Evolutionary conservation across 139 green algal species (phyloP).

Genomic region (Chlorella sp.): DNA sequence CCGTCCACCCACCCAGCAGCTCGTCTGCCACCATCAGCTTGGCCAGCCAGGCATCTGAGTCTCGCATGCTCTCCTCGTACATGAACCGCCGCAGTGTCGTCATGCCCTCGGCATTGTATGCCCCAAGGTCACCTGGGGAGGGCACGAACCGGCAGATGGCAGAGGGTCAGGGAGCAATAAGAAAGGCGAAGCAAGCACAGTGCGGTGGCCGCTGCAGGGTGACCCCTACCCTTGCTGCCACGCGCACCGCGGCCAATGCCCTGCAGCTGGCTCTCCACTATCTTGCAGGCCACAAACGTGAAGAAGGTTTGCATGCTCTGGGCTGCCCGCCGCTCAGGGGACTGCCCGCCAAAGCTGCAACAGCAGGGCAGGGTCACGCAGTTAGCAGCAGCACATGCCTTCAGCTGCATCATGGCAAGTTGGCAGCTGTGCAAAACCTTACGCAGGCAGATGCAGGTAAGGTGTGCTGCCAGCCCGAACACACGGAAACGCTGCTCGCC

Average conservation of each 20-base stretch:
- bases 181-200: no score
- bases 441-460: no score
- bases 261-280: conserved; percentile 80
- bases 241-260: conserved; percentile 59
- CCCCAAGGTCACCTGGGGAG: conserved; percentile 45
- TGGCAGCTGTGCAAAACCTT: no score
- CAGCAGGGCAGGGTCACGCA: no score
- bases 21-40: conserved; percentile 44
- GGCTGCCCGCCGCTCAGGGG: conserved; percentile 76
- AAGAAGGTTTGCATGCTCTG: conserved; percentile 73
- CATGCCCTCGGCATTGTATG: conserved; percentile 58
- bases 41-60: conserved; percentile 34
- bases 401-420: no score
- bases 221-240: no score
- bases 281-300: conserved; percentile 76
- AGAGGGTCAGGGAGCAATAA: no score
- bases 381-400: no score
- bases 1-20: conserved; percentile 41
- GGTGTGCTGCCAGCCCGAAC: no score
- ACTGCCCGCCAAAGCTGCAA: conserved; percentile 75
- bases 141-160: no score
- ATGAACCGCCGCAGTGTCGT: conserved; percentile 47
- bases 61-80: conserved; percentile 39
- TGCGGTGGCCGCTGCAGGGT: no score
- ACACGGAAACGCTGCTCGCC: no score